A percentile compares a stretch with the other conserved stretches of the same genome.
phyloP scores from a whole-genome alignment of 1,139 yeast genomes.

The Suhomyces ambrosiae region DNA sequence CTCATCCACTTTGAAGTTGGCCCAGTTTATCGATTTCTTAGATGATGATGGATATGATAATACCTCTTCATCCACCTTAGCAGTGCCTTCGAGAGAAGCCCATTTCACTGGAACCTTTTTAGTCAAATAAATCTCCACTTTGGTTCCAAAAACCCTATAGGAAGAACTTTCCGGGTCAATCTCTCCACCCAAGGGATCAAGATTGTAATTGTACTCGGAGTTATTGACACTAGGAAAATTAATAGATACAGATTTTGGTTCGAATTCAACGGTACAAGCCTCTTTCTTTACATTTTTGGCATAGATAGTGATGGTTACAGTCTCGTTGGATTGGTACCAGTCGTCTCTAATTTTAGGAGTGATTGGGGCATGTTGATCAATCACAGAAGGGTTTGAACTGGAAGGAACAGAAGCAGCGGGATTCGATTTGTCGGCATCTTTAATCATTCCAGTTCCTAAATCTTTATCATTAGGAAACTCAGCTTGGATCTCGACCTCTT shows the following conservation, averaged over 20 bases:
- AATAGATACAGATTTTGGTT: conserved; percentile 34
- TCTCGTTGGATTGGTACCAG: conserved; percentile 70
- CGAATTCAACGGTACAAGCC: conserved; percentile 39
- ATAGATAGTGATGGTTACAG: conserved; percentile 70
- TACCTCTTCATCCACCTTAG: conserved; percentile 12
- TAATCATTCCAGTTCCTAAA: background rate
- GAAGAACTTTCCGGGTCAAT: conserved; percentile 52
- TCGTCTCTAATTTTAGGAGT: conserved; percentile 61
- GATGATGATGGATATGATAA: conserved; percentile 66
- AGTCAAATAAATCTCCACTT: conserved; percentile 63
- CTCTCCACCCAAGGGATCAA: conserved; percentile 52
- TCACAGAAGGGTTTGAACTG: conserved; percentile 32
- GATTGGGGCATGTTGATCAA: conserved; percentile 45
- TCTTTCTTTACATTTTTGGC: conserved; percentile 63
- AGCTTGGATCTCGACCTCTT: too few relatives aligned
- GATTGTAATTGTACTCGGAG: conserved; percentile 50
- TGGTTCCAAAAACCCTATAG: conserved; percentile 65
- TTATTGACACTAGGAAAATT: conserved; percentile 50
- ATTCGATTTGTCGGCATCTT: background rate
- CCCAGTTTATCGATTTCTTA: conserved; percentile 69
- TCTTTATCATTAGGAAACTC: background rate
- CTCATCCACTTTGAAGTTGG: conserved; percentile 57
- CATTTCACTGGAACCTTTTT: conserved; percentile 45
- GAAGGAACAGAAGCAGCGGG: conserved; percentile 5
- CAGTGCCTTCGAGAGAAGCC: conserved; percentile 42